phyloP scores from a whole-genome alignment of 805 yeast species.

The Pichia eremophila region DNA sequence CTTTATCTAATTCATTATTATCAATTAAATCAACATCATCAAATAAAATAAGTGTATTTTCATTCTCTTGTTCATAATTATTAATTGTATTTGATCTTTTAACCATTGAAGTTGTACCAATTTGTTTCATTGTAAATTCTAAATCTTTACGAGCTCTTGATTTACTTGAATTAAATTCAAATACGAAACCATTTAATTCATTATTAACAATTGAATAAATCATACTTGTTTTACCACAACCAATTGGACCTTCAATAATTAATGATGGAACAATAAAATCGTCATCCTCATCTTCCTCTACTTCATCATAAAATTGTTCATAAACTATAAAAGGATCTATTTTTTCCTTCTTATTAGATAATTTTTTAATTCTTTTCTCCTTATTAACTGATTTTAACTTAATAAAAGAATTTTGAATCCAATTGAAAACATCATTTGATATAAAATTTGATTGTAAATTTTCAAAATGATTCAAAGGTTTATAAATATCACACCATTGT shows the following conservation, averaged over 20 bases:
- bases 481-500: slow-evolving; percentile 37
- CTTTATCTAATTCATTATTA: slow-evolving; percentile 55
- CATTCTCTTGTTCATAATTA: slow-evolving; percentile 7
- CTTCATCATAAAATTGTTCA: too few relatives aligned
- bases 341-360: slow-evolving; percentile 15
- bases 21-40: slow-evolving; percentile 83
- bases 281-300: slow-evolving; percentile 20
- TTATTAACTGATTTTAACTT: slow-evolving; percentile 21
- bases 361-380: slow-evolving; percentile 17
- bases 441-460: slow-evolving; percentile 26
- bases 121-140: slow-evolving; percentile 55
- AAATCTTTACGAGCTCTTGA: slow-evolving; percentile 67
- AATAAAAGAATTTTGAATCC: slow-evolving; percentile 34
- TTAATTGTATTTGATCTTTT: slow-evolving; percentile 31
- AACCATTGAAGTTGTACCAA: slow-evolving; percentile 77
- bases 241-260: slow-evolving; percentile 60
- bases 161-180: slow-evolving; percentile 74
- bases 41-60: slow-evolving; percentile 59
- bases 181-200: slow-evolving; percentile 54
- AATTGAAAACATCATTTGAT: slow-evolving; percentile 22
- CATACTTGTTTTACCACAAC: slow-evolving; percentile 72
- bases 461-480: slow-evolving; percentile 28
- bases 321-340: slow-evolving; percentile 29
- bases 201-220: slow-evolving; percentile 59
- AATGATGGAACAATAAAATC: slow-evolving; percentile 46